Evolutionary conservation across 768 basidiomycete genomes (phyloP).

Genomic region (Pulveroboletus frians): DNA sequence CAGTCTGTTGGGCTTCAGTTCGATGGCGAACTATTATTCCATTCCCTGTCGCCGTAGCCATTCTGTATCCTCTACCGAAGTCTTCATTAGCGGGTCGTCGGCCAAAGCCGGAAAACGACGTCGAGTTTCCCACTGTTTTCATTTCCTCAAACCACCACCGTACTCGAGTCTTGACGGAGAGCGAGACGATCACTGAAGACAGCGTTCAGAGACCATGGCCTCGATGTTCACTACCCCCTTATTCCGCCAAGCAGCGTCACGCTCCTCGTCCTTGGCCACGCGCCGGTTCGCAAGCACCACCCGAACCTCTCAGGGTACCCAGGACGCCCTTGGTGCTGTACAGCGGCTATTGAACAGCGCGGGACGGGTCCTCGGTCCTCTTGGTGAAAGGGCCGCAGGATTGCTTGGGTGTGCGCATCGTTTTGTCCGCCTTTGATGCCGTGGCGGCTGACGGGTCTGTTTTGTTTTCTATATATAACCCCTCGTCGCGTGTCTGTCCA

Average conservation of each 20-base stretch:
- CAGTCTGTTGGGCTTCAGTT: too few relatives aligned
- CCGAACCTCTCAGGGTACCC: slow-evolving; percentile 39
- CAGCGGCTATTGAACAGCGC: slow-evolving; percentile 52
- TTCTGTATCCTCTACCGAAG: too few relatives aligned
- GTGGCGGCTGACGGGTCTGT: slow-evolving; percentile 1
- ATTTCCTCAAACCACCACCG: not conserved
- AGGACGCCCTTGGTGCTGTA: slow-evolving; percentile 56
- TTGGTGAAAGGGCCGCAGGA: slow-evolving; percentile 50
- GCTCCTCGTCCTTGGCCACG: slow-evolving; percentile 11
- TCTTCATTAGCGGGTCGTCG: too few relatives aligned
- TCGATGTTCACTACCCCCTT: slow-evolving; percentile 22
- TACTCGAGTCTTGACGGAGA: slow-evolving; percentile 4
- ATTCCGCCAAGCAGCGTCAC: slow-evolving; percentile 21
- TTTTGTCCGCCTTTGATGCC: not conserved
- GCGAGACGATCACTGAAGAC: slow-evolving; percentile 1
- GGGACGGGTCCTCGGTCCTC: slow-evolving; percentile 43
- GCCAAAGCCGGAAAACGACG: slow-evolving; percentile 3
- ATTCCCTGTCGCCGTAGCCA: too few relatives aligned
- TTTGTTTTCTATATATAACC: not conserved
- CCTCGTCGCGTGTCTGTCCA: not conserved
- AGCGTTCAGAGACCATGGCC: slow-evolving; percentile 19
- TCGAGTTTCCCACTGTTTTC: not conserved
- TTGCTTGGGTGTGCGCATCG: slow-evolving; percentile 49
- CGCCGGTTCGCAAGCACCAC: slow-evolving; percentile 40
- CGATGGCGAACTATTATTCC: too few relatives aligned